These are phyloP conservation scores for Xylaria hypoxylon DNA, from an alignment of 2,329 filamentous ascomycete genomes.

Conservation along the genomic window DNA sequence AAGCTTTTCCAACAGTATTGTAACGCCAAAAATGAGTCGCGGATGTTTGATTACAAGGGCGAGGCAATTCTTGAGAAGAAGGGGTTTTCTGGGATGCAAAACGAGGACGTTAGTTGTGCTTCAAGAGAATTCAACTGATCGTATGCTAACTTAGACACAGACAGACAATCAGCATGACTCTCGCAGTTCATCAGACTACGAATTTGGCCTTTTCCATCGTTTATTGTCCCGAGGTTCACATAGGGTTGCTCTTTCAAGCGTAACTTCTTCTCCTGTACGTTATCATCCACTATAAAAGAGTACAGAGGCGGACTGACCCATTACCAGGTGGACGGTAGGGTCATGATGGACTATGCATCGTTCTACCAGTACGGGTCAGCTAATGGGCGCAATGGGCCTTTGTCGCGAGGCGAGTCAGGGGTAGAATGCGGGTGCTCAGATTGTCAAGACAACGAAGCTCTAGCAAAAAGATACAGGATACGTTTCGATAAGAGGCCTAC, in stretches of 20 bases:
- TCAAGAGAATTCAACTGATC: not conserved
- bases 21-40: slow-evolving; percentile 2
- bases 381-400: slow-evolving; percentile 8
- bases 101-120: slow-evolving; percentile 7
- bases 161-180: slow-evolving; percentile 9
- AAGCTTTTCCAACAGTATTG: slow-evolving; percentile 10
- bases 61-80: slow-evolving; percentile 18
- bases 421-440: slow-evolving; percentile 8
- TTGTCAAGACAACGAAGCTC: slow-evolving; percentile 7
- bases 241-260: not conserved
- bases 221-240: not conserved
- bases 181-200: not conserved
- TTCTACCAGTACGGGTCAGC: slow-evolving; percentile 15
- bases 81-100: slow-evolving; percentile 18
- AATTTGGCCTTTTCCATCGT: not conserved
- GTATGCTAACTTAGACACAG: slow-evolving; percentile 5
- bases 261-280: not conserved
- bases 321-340: slow-evolving; percentile 1
- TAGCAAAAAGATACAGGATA: slow-evolving; percentile 15
- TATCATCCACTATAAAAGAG: not conserved
- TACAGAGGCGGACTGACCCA: not conserved
- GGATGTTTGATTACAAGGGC: slow-evolving; percentile 13
- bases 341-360: slow-evolving; percentile 15
- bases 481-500: not conserved
- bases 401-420: slow-evolving; percentile 1